Percentiles rank a stretch among this genome's conserved stretches.
These are phyloP conservation scores for Phaeodactylum tricornutum DNA, from an alignment of 108 stramenopile genomes.

Conservation along the genomic window DNA sequence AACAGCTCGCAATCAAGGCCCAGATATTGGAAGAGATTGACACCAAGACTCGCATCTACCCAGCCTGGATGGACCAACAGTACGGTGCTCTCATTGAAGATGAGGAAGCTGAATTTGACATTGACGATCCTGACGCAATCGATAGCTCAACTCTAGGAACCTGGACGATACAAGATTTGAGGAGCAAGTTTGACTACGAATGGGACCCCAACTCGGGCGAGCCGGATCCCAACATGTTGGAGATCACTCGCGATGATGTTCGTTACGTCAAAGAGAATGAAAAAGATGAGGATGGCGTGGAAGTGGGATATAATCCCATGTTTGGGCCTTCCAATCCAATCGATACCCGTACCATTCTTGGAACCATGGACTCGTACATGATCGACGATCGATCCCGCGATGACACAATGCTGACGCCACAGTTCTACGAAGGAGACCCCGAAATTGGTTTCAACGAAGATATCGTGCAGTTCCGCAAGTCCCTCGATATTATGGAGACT, in stretches of 20 bases:
- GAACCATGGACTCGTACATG: constrained; percentile 58
- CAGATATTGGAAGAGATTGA: constrained; percentile 31
- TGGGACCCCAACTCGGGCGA: constrained; percentile 53
- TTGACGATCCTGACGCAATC: constrained; percentile 56
- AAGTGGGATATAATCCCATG: constrained; percentile 62
- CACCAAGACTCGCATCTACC: constrained; percentile 14
- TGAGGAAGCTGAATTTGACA: constrained; percentile 23
- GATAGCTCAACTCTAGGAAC: constrained; percentile 49
- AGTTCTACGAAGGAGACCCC: constrained; percentile 49
- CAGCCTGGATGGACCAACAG: constrained; percentile 13
- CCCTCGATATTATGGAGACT: constrained; percentile 61
- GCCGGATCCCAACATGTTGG: constrained; percentile 40
- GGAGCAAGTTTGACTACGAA: constrained; percentile 65
- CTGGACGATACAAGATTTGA: constrained; percentile 44
- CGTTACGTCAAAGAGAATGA: constrained; percentile 22
- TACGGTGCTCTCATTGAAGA: constrained; percentile 26
- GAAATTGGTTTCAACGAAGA: constrained; percentile 57
- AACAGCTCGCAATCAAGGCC: constrained; percentile 19
- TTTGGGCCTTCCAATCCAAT: constrained; percentile 69
- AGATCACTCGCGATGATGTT: constrained; percentile 12
- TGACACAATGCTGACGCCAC: constrained; percentile 36
- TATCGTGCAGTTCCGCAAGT: constrained; percentile 50
- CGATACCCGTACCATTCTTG: constrained; percentile 60
- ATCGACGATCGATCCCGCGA: constrained; percentile 51
- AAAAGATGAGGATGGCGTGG: constrained; percentile 71